These are phyloP conservation scores for Colletotrichum musae DNA, from an alignment of 2,329 filamentous ascomycete species.

Conservation along the genomic window DNA sequence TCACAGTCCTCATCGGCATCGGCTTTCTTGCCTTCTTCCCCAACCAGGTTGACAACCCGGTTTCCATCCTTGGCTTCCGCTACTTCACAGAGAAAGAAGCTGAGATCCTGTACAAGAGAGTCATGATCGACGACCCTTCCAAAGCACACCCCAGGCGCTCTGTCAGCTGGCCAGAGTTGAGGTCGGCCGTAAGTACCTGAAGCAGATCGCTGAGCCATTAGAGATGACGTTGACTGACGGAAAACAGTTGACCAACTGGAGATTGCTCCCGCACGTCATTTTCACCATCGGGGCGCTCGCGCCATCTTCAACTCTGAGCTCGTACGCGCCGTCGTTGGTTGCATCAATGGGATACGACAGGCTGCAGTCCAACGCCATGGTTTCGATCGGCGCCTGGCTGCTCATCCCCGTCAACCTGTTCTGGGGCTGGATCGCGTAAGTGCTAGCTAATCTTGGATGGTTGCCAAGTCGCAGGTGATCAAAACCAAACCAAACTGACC, in stretches of 20 bases:
- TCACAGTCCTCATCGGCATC: slow-evolving; percentile 52
- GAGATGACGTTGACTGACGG: slow-evolving; percentile 3
- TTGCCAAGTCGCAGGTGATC: neutral
- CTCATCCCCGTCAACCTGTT: slow-evolving; percentile 50
- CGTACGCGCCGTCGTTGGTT: slow-evolving; percentile 52
- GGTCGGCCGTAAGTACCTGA: slow-evolving; percentile 48
- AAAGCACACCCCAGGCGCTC: slow-evolving; percentile 50
- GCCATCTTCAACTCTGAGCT: slow-evolving; percentile 46
- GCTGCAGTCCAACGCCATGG: slow-evolving; percentile 53
- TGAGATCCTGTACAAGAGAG: slow-evolving; percentile 51
- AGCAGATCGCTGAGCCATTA: neutral
- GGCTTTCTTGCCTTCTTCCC: slow-evolving; percentile 52
- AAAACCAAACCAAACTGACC: slow-evolving; percentile 24
- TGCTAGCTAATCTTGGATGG: neutral
- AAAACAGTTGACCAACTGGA: slow-evolving; percentile 55
- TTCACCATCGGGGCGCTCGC: slow-evolving; percentile 49
- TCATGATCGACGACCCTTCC: slow-evolving; percentile 53
- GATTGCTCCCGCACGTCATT: slow-evolving; percentile 52
- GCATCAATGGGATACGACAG: slow-evolving; percentile 52
- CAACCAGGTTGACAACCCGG: slow-evolving; percentile 46
- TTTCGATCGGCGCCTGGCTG: slow-evolving; percentile 54
- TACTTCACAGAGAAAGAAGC: slow-evolving; percentile 54
- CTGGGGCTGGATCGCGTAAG: slow-evolving; percentile 48
- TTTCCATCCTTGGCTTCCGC: slow-evolving; percentile 48
- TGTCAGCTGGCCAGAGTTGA: slow-evolving; percentile 51